phyloP scores from a whole-genome alignment of 768 basidiomycete genomes.

The Termitomyces sp. region DNA sequence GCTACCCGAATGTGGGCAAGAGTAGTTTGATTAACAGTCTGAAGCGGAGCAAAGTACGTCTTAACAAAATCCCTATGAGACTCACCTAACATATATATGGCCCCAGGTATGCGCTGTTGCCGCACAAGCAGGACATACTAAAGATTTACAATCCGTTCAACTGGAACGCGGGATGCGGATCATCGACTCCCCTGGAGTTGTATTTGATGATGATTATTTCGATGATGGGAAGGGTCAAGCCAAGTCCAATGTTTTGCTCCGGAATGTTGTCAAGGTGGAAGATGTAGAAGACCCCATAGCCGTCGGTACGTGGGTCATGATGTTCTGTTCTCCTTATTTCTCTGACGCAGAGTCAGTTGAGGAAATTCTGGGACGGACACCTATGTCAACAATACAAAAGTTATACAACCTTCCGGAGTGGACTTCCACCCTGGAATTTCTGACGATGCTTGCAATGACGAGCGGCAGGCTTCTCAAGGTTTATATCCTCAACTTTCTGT shows the following conservation, averaged over 20 bases:
- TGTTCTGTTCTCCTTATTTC: not conserved
- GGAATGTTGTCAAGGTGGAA: constrained; percentile 89
- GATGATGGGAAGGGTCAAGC: constrained; percentile 35
- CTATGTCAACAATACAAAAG: constrained; percentile 64
- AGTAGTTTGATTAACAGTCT: constrained; percentile 91
- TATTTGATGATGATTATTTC: constrained; percentile 71
- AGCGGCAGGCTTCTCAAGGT: constrained; percentile 84
- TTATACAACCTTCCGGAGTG: constrained; percentile 84
- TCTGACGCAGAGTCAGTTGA: constrained; percentile 52
- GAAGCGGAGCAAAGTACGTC: constrained; percentile 70
- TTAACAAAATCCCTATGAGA: not conserved
- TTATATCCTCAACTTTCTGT: constrained; percentile 1
- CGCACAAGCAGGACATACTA: constrained; percentile 91
- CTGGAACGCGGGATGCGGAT: constrained; percentile 90
- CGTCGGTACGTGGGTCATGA: constrained; percentile 54
- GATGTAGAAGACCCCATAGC: constrained; percentile 86
- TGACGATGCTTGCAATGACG: constrained; percentile 84
- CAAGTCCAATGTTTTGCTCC: constrained; percentile 65
- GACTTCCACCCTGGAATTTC: constrained; percentile 67
- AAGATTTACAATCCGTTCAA: constrained; percentile 85
- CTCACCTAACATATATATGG: not conserved
- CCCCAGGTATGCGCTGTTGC: constrained; percentile 88
- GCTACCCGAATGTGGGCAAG: constrained; percentile 97
- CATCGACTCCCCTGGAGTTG: constrained; percentile 96
- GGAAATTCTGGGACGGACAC: constrained; percentile 74